Evolutionary conservation across 495 filamentous ascomycete genomes (phyloP), one percentile per base, ranked within the genome.

Genomic region (Pyrenopolyporus hunteri): DNA sequence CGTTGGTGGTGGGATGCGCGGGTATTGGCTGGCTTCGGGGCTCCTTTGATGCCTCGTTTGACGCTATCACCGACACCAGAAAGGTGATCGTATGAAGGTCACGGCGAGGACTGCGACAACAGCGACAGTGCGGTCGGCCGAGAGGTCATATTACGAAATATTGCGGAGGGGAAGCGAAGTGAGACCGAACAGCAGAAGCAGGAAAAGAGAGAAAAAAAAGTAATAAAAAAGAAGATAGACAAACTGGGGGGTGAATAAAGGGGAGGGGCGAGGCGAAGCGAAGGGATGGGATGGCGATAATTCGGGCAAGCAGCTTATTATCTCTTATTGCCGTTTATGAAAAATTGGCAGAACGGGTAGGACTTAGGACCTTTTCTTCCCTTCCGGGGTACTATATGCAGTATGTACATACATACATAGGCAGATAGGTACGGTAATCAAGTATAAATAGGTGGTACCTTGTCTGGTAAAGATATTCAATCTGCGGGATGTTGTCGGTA

Each of bases 61-160:
- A 32, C 26, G 10, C 28, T 25, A 35, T 28, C 45, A 11, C 23
- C 39, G 32, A 46, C 20, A 42, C 22, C 42, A 29, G 20, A 49
- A 11, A 36, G 16, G 22, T 17, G 45, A 9, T 35, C 25, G 20
- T 48, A 28, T 19, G 20, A 37, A 43, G 37, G 40, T 45, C 35
- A 60, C 19, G 32, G 46, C 26, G 26, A 28, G 23, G 14, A 37
- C 37, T 31, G 35, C 22, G 29, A 23, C 57, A 57, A 58, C 44
- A 13, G 31, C 57, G 63, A 58, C 44, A 13, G 43, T 32, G 29
- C 23, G 45, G 43, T 49, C 51, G 35, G 32, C 29, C 26, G 52
- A 52, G 14, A 8, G 35, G 19, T 51, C 56, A 65, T 65, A 55
- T 59, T 65, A 59, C 37, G 32, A 25, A n/a, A n/a, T n/a, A n/a